A percentile compares a stretch with the other conserved stretches of the same genome.
These are phyloP conservation scores for Ambispora gerdemannii DNA, from an alignment of 192 early-diverging fungal genomes.

Conservation along the genomic window DNA sequence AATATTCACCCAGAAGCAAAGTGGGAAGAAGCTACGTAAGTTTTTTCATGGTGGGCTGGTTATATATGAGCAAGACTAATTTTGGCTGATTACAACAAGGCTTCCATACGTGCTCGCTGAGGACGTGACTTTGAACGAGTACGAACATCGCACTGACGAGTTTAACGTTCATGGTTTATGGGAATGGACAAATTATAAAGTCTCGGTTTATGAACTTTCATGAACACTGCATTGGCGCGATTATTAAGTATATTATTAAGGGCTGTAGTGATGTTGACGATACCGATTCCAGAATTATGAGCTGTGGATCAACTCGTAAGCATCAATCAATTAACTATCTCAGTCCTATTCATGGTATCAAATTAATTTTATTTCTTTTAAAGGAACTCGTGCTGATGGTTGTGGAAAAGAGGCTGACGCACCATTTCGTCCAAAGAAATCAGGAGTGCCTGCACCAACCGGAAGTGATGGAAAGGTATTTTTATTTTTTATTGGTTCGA, in stretches of 20 bases:
- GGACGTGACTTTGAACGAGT: neutral
- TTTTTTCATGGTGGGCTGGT: neutral
- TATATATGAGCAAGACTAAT: constrained; percentile 13
- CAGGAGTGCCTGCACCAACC: neutral
- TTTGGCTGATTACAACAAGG: constrained; percentile 23
- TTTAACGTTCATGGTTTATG: constrained; percentile 19
- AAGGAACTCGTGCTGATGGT: constrained; percentile 7
- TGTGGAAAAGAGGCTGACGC: constrained; percentile 11
- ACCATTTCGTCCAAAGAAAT: constrained; percentile 9
- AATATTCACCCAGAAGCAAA: neutral
- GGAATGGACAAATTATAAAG: constrained; percentile 21
- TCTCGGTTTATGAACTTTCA: constrained; percentile 10
- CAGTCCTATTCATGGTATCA: constrained; percentile 12
- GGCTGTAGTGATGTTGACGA: neutral
- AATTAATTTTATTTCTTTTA: constrained; percentile 14
- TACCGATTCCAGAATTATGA: neutral
- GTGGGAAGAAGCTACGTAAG: constrained; percentile 16
- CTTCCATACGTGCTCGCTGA: constrained; percentile 17
- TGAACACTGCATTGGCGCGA: neutral
- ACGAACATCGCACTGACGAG: constrained; percentile 1
- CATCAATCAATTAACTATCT: constrained; percentile 18
- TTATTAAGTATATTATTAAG: neutral
- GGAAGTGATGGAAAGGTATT: too few species aligned
- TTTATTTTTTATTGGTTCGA: constrained; percentile 23
- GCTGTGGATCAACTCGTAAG: neutral